Evolutionary conservation across 2,329 filamentous ascomycete species (phyloP), one percentile per base, ranked within the genome.

Genomic region (Cladobotryum protrusum): DNA sequence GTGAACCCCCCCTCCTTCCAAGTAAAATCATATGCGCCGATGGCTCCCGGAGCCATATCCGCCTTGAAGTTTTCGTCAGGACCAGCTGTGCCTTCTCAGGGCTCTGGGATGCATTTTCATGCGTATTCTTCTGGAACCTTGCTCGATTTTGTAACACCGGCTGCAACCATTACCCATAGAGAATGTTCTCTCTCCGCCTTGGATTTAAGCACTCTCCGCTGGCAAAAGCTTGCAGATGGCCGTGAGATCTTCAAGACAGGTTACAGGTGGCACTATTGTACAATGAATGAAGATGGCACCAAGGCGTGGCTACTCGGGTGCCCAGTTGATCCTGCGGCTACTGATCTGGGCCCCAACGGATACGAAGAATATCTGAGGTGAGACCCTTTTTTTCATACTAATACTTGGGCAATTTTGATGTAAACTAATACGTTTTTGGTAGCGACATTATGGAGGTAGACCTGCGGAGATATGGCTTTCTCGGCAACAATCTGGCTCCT

Each of bases 191-290:
- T 99, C 18, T 96, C 90, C 0, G 88, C 90, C 3, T 73, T 99
- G 20, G 93, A 99, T 59, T 75, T 99, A 11, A 86, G 87, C 51
- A 86, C 87, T 0, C 72, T 97, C 45, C 85, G 91, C 43, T 99
- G 93, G 93, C 90, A 96, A 67, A 95, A 91, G 64, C 76, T 99
- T 15, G 93, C 92, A 1, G 92, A 96, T 61, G 93, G 93, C 3
- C 86, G 89, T 45, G 93, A 99, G 63, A 85, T 99, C 33, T 99
- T 96, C 70, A 87, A 87, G 58, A 75, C 83, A 0, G 89, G 87
- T n/a, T 97, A 93, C 66, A 83, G 92, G 52, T 99, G 93, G 93
- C 92, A 97, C 67, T 99, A 99, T 65, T 97, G 93, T 66, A 95
- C 90, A 3, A 87, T 96, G 70, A 95, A 96, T 63, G 85, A 93